Evolutionary conservation across 257 asterid species (phyloP).

Genomic region (Solanum appendiculatum): DNA sequence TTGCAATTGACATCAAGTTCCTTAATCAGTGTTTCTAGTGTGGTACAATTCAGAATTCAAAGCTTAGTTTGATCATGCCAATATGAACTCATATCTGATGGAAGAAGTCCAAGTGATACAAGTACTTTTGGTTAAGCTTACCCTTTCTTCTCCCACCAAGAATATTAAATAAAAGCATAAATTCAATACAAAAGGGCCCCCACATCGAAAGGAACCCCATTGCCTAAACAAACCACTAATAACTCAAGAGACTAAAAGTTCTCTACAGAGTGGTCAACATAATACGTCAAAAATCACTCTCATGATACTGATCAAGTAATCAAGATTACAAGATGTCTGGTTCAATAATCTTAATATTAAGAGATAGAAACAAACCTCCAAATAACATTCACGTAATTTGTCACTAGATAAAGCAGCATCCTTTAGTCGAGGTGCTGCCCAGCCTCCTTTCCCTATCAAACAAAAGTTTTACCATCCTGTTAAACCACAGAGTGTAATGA

Average conservation of each 20-base stretch:
- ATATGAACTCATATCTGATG: background rate
- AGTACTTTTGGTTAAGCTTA: background rate
- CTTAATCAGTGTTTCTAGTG: background rate
- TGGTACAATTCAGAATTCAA: background rate
- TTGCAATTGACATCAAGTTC: background rate
- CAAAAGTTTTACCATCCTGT: background rate
- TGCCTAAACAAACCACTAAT: background rate
- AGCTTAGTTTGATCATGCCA: background rate
- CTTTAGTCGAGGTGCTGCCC: conserved; percentile 99
- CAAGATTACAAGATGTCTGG: background rate
- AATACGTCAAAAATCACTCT: background rate
- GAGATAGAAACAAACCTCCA: conserved; percentile 48
- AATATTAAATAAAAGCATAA: background rate
- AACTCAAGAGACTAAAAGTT: background rate
- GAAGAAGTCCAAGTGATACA: background rate
- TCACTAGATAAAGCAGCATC: conserved; percentile 89
- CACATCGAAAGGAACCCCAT: background rate
- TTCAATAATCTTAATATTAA: background rate
- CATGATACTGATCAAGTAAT: background rate
- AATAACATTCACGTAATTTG: conserved; percentile 77
- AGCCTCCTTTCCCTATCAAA: conserved; percentile 64
- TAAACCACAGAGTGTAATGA: background rate
- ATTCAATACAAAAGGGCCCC: background rate
- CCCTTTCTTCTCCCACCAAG: background rate
- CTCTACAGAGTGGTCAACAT: background rate